These are phyloP conservation scores for Madurella mycetomatis DNA, from an alignment of 2,329 filamentous ascomycete species.

Conservation along the genomic window DNA sequence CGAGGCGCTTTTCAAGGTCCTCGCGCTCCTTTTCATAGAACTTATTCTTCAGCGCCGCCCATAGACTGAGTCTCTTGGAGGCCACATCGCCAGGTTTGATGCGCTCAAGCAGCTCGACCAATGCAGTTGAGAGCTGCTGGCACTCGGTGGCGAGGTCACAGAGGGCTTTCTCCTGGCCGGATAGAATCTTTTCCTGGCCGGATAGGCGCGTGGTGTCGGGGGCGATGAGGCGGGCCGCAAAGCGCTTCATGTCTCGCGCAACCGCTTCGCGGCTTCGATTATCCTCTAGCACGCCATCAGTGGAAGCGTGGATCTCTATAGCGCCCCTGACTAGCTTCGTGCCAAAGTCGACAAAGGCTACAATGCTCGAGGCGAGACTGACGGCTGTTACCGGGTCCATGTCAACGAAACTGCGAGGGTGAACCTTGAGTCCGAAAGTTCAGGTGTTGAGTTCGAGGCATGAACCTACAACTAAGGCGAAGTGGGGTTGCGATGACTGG, in stretches of 20 bases:
- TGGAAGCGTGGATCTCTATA: no score
- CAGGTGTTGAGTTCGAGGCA: no score
- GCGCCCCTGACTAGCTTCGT: constrained; percentile 38
- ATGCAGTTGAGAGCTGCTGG: neutral
- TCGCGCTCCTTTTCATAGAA: constrained; percentile 8
- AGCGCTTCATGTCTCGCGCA: no score
- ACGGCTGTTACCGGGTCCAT: constrained; percentile 33
- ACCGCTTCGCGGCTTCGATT: no score
- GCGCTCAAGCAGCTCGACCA: constrained; percentile 10
- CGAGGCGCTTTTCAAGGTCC: constrained; percentile 13
- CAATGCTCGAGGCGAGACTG: constrained; percentile 40
- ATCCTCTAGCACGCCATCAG: no score
- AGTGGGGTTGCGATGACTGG: no score
- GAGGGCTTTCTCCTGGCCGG: constrained; percentile 8
- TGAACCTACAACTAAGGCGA: no score
- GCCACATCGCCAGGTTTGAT: constrained; percentile 12
- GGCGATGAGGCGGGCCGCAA: no score
- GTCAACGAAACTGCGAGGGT: no score
- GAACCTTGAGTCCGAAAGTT: no score
- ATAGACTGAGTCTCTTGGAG: constrained; percentile 16
- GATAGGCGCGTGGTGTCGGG: no score
- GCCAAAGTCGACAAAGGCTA: constrained; percentile 42
- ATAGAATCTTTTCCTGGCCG: no score
- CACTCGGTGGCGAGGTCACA: constrained; percentile 12
- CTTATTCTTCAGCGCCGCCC: constrained; percentile 12